phyloP scores from a whole-genome alignment of 768 basidiomycete species.

The Mycena albidolilacea region DNA sequence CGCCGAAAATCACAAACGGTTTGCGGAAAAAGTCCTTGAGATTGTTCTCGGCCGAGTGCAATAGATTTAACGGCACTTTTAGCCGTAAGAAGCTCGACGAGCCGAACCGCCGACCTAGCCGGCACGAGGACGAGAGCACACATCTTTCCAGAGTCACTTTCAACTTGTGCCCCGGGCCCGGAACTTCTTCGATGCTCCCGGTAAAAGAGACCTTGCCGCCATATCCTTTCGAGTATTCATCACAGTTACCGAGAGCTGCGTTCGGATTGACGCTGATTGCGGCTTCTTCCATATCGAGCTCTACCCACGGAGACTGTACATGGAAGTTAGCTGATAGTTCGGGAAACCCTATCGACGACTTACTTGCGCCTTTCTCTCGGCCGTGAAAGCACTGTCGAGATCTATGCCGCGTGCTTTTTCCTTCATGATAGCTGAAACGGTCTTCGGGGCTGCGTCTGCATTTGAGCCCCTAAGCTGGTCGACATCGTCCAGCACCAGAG shows the following conservation, averaged over 20 bases:
- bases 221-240: constrained; percentile 49
- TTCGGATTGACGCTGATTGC: constrained; percentile 50
- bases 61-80: constrained; percentile 53
- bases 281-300: constrained; percentile 70
- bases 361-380: constrained; percentile 42
- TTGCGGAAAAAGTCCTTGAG: constrained; percentile 60
- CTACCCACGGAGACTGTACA: constrained; percentile 72
- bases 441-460: constrained; percentile 48
- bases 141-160: constrained; percentile 64
- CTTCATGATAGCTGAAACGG: constrained; percentile 34
- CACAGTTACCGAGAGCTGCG: constrained; percentile 61
- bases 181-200: constrained; percentile 50
- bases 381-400: constrained; percentile 8
- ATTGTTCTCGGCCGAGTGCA: constrained; percentile 48
- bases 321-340: constrained; percentile 4
- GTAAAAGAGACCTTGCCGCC: constrained; percentile 72
- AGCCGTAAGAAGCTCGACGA: constrained; percentile 70
- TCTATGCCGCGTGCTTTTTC: constrained; percentile 1
- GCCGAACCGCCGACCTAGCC: constrained; percentile 73
- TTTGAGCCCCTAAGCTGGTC: constrained; percentile 52
- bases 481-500: constrained; percentile 50
- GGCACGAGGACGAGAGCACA: constrained; percentile 66
- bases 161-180: constrained; percentile 7
- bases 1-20: constrained; percentile 67
- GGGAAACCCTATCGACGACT: constrained; percentile 3